Evolutionary conservation across 768 basidiomycete genomes (phyloP).

Genomic region (Strobilomyces echinocephalus): DNA sequence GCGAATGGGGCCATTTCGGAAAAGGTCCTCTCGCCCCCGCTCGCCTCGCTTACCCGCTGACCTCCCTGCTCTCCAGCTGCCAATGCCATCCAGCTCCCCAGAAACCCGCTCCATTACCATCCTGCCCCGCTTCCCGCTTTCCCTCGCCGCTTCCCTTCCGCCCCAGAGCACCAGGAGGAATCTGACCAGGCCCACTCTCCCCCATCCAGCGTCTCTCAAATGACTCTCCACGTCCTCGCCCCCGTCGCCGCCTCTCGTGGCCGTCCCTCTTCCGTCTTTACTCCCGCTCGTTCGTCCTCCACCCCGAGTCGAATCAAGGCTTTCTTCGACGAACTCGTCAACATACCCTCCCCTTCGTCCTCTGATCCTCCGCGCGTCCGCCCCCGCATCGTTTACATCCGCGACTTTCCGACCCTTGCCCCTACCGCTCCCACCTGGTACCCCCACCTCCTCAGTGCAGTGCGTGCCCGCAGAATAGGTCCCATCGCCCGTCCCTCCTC

Average conservation of each 20-base stretch:
- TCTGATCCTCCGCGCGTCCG: constrained; percentile 26
- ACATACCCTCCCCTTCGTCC: constrained; percentile 40
- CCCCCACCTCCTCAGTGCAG: constrained; percentile 69
- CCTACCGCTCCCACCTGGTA: constrained; percentile 75
- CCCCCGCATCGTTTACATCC: constrained; percentile 79
- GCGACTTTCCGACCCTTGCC: constrained; percentile 75
- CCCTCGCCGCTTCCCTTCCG: constrained; percentile 21
- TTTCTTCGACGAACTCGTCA: constrained; percentile 77
- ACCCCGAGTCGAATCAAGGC: constrained; percentile 55
- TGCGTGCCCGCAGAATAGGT: constrained; percentile 70
- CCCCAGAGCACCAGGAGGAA: constrained; percentile 43
- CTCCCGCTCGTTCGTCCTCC: constrained; percentile 39
- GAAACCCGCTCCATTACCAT: constrained; percentile 73
- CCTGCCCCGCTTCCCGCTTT: constrained; percentile 28
- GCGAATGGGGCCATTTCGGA: constrained; percentile 84
- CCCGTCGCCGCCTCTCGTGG: constrained; percentile 33
- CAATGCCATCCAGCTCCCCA: constrained; percentile 57
- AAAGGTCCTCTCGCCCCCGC: constrained; percentile 44
- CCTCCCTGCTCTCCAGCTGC: constrained; percentile 48
- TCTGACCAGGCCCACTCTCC: constrained; percentile 44
- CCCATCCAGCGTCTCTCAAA: constrained; percentile 32
- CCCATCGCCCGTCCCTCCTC: constrained; percentile 55
- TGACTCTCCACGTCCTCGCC: constrained; percentile 45
- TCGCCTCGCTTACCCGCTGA: constrained; percentile 5
- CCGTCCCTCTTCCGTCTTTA: constrained; percentile 28